Base-by-base conservation (phyloP, 116 monocot species). In the Phalaenopsis hybrid region DNA sequence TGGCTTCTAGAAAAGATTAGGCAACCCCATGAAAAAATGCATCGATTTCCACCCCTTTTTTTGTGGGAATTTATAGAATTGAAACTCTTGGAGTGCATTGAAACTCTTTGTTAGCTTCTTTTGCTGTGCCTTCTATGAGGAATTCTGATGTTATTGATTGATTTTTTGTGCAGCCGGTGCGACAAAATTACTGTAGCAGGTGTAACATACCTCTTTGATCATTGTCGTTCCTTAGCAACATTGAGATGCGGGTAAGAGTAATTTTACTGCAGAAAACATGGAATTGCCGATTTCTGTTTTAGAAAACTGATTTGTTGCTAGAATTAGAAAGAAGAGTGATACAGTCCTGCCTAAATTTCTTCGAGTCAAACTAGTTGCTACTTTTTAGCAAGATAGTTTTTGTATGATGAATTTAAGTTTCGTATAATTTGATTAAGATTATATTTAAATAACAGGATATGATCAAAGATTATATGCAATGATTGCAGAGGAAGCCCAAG, bases 401-500 rank as follows among this genome's bases (percentile, higher is more conserved):
- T 75, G 45, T 34, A n/a, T 45, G 45, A n/a, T 75, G 75, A 20
- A 75, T 75, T 34, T 44, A 20, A 75, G 75, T 5, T 75, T 44
- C 44, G 16, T 37, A 44, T 72, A 10, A 76, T 74, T 89, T 89
- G 85, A 92, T 84, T 86, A 81, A 76, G 57, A 80, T 82, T 49
- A 45, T 44, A 84, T 81, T 78, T 88, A 82, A 51, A 87, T 75
- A 86, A 87, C 90, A 87, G 88, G 89, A 85, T 84, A 84, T 89
- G 84, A 91, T 89, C 75, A 83, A 70, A 88, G 69, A 34, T 89
- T 86, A 81, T 85, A 90, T 88, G 58, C 74, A 75, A 76, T 91
- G 75, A 85, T 94, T 92, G 91, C 93, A 97, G 97, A 91, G 97
- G 97, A 68, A 85, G 93, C 77, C 91, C 91, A 0, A 89, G 84